Base-by-base conservation (phyloP, 371 early-diverging fungal genomes). In the Mortierella sp. region DNA sequence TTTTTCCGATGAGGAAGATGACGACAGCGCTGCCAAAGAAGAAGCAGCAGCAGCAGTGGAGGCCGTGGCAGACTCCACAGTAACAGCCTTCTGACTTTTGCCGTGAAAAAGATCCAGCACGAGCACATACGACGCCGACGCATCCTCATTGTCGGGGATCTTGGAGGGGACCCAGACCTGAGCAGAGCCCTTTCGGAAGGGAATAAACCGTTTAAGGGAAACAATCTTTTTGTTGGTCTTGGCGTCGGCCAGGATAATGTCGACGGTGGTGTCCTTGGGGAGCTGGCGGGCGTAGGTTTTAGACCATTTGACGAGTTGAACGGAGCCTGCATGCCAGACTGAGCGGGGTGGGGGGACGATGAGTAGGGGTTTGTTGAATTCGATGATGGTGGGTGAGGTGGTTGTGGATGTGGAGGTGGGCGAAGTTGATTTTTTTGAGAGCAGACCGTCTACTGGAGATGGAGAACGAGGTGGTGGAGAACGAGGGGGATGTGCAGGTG, bases 201-300 rank as follows among this genome's bases (percentile, higher is more conserved):
- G 83, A n/a, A 83, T 77, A 58, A 74, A 83, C 18, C 83, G 75
- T 51, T 77, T 83, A 10, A 83, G 72, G 10, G 83, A 77, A 70
- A 63, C 41, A 5, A 83, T 38, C 77, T 77, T 79, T n/a, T 65
- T 70, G 68, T 79, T 80, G 41, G 83, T 77, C 8, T 44, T 76
- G 2, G 83, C 48, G 72, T 83, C 80, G 21, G 75, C 65, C 4
- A 83, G 77, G 43, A 83, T 74, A 54, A 83, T 80, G 27, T 83
- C 83, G 14, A 83, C 75, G 4, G 83, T 83, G 24, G 83, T 83
- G n/a, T 83, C 80, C 35, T 76, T 78, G 27, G 83, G 80, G 8
- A 83, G 63, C 48, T 51, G 49, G 2, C 60, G 55, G 16, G 80
- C 77, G 35, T 79, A 79, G 24, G 76, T 79, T 44, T 75, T 79